Percentiles rank a stretch among this genome's conserved stretches.
Evolutionary conservation across 2,329 filamentous ascomycete genomes (phyloP).

Genomic region (Phoma sp.): DNA sequence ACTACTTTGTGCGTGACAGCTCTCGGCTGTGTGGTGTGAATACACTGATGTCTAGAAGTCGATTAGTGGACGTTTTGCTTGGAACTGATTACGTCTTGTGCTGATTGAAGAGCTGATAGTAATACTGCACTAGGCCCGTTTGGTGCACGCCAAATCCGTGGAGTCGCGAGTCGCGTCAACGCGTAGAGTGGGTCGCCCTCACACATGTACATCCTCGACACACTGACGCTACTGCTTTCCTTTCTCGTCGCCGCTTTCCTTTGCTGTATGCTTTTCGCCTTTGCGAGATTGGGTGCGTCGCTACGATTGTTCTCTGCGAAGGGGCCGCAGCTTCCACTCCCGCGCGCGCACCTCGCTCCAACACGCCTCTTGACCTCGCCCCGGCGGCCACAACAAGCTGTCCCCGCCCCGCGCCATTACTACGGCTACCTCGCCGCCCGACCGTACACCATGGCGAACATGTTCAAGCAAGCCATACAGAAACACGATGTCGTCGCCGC

Average conservation of each 20-base stretch:
- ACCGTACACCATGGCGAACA: slow-evolving; percentile 27
- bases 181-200: slow-evolving; percentile 15
- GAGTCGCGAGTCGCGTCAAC: slow-evolving; percentile 25
- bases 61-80: too few relatives aligned
- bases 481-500: slow-evolving; percentile 35
- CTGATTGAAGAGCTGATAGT: too few relatives aligned
- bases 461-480: slow-evolving; percentile 53
- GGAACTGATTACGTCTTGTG: too few relatives aligned
- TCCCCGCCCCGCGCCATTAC: slow-evolving; percentile 12
- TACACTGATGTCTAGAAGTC: too few relatives aligned
- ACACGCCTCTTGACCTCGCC: slow-evolving; percentile 20
- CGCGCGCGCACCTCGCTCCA: slow-evolving; percentile 29
- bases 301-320: slow-evolving; percentile 38
- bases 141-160: neutral
- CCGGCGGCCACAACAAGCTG: slow-evolving; percentile 8
- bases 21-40: too few relatives aligned
- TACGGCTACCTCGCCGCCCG: slow-evolving; percentile 27
- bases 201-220: slow-evolving; percentile 32
- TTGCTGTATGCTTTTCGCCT: slow-evolving; percentile 49
- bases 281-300: slow-evolving; percentile 40
- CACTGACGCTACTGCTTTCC: slow-evolving; percentile 29
- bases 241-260: slow-evolving; percentile 34
- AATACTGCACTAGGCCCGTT: neutral
- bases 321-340: slow-evolving; percentile 27
- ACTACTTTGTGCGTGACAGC: too few relatives aligned